phyloP scores from a whole-genome alignment of 345 rosid species.

The Populus alba region DNA sequence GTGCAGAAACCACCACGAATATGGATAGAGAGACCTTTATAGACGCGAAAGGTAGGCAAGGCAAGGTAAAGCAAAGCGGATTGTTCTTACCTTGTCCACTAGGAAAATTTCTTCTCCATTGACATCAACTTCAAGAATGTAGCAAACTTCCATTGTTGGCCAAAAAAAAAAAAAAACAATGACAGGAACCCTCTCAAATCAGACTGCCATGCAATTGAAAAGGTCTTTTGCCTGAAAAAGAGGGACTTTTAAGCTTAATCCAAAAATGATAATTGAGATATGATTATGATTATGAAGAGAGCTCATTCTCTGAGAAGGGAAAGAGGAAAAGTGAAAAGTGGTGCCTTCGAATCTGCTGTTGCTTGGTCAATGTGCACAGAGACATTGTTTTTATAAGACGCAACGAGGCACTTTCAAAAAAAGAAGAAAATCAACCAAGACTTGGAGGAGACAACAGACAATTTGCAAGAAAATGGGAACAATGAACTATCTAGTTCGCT shows the following conservation, averaged over 20 bases:
- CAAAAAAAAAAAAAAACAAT: neutral
- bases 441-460: neutral
- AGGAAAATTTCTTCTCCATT: conserved; percentile 50
- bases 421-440: neutral
- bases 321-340: neutral
- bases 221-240: conserved; percentile 1
- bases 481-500: neutral
- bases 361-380: conserved; percentile 26
- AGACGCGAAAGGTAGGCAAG: neutral
- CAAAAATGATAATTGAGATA: conserved; percentile 4
- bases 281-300: neutral
- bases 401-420: conserved; percentile 2
- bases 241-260: neutral
- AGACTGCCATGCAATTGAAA: neutral
- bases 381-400: conserved; percentile 17
- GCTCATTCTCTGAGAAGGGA: neutral
- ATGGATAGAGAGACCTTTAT: neutral
- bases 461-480: neutral
- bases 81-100: conserved; percentile 44
- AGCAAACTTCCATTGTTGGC: conserved; percentile 35
- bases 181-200: conserved; percentile 2
- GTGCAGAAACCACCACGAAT: no score
- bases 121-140: conserved; percentile 54
- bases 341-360: conserved; percentile 12
- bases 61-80: neutral